Evolutionary conservation across 2,329 filamentous ascomycete species (phyloP).

Genomic region (Nothomitra cinnamomea): DNA sequence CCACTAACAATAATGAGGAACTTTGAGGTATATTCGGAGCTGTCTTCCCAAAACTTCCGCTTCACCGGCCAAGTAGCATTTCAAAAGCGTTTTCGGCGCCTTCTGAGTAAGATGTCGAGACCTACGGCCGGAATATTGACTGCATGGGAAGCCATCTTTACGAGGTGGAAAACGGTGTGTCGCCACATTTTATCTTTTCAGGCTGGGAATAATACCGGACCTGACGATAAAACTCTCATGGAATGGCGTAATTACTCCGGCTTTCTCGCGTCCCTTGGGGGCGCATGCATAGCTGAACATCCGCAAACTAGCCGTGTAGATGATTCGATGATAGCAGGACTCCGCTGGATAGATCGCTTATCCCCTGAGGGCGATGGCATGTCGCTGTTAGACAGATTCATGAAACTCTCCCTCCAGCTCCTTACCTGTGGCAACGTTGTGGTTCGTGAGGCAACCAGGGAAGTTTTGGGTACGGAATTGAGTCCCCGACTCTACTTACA

Average conservation of each 20-base stretch:
- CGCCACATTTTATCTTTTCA: conserved; percentile 10
- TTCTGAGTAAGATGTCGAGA: conserved; percentile 42
- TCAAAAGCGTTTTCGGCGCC: conserved; percentile 44
- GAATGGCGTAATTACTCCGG: conserved; percentile 56
- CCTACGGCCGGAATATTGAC: conserved; percentile 49
- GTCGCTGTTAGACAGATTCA: conserved; percentile 40
- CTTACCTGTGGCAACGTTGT: conserved; percentile 46
- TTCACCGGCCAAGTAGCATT: conserved; percentile 55
- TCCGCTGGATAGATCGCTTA: conserved; percentile 48
- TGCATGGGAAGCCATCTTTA: conserved; percentile 50
- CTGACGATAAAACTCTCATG: conserved; percentile 38
- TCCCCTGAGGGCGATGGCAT: conserved; percentile 43
- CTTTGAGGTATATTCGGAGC: conserved; percentile 40
- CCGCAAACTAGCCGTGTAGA: conserved; percentile 26
- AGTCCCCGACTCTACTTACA: conserved; percentile 43
- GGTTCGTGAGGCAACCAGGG: conserved; percentile 48
- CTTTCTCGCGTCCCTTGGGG: conserved; percentile 48
- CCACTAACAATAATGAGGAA: conserved; percentile 40
- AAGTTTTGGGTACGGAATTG: conserved; percentile 48
- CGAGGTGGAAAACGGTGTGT: conserved; percentile 41
- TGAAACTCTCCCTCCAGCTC: conserved; percentile 46
- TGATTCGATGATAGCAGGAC: conserved; percentile 36
- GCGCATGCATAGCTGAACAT: conserved; percentile 44
- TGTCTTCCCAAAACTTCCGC: conserved; percentile 44
- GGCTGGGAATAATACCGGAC: conserved; percentile 21